These are phyloP conservation scores for Sporodiniella umbellata DNA, from an alignment of 371 early-diverging fungal genomes.

Conservation along the genomic window DNA sequence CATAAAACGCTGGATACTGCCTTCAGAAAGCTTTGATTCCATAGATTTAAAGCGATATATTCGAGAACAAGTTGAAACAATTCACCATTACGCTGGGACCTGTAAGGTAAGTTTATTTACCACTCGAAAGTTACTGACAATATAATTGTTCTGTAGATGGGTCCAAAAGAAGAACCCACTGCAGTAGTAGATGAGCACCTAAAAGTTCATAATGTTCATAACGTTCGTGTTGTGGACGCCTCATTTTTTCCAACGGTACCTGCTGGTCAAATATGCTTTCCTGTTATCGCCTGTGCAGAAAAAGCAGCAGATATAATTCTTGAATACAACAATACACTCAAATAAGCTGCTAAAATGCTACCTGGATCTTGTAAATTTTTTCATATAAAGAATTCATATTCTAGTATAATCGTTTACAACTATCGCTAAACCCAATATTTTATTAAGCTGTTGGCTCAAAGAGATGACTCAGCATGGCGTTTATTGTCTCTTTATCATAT, in stretches of 20 bases:
- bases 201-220: constrained; percentile 34
- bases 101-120: constrained; percentile 28
- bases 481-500: constrained; percentile 68
- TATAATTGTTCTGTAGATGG: constrained; percentile 7
- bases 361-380: not conserved
- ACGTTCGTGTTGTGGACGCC: constrained; percentile 47
- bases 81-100: constrained; percentile 38
- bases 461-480: constrained; percentile 64
- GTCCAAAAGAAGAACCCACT: constrained; percentile 5
- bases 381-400: not conserved
- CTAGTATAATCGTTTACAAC: too few species aligned
- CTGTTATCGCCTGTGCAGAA: constrained; percentile 28
- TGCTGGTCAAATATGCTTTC: constrained; percentile 29
- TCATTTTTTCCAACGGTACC: constrained; percentile 41
- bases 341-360: too few species aligned
- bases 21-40: not conserved
- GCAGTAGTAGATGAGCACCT: constrained; percentile 39
- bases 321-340: not conserved
- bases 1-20: constrained; percentile 17
- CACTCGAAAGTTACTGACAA: not conserved
- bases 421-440: too few species aligned
- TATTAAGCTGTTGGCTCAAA: constrained; percentile 57
- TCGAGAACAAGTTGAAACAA: constrained; percentile 22
- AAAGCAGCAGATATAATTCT: constrained; percentile 22
- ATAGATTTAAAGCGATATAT: constrained; percentile 15